Conservation (phyloP, 2,329 filamentous ascomycete species). For the Intubia oerlemansii region DNA sequence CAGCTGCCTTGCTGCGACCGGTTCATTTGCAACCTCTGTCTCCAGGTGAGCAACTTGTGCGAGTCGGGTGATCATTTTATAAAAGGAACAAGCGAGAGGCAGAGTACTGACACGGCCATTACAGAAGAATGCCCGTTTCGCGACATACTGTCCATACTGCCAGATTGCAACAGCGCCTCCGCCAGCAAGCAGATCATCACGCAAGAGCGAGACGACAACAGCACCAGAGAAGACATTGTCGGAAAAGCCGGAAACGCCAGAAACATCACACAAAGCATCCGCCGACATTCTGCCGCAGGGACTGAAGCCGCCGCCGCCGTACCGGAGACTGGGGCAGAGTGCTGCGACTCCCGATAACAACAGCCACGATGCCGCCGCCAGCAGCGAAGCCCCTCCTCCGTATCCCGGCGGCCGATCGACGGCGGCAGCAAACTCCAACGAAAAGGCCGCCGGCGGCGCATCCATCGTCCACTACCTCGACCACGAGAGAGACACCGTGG, state of each 20-base stretch:
- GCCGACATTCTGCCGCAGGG: conserved; percentile 30
- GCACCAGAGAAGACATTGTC: too few species aligned
- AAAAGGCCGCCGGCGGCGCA: conserved; percentile 19
- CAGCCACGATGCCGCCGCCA: not conserved
- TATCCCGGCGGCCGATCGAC: too few species aligned
- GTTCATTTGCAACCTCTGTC: conserved; percentile 50
- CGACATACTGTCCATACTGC: conserved; percentile 50
- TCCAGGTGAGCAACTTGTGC: too few species aligned
- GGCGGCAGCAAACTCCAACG: not conserved
- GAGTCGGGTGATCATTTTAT: too few species aligned
- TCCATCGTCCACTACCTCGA: conserved; percentile 59
- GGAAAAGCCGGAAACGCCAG: too few species aligned
- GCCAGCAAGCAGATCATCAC: too few species aligned
- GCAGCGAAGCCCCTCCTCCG: not conserved
- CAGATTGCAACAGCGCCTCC: conserved; percentile 38
- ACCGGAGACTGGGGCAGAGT: too few species aligned
- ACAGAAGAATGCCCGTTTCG: conserved; percentile 45
- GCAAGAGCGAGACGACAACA: too few species aligned
- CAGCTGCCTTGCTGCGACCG: conserved; percentile 47
- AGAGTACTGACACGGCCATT: conserved; percentile 11
- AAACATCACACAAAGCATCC: too few species aligned
- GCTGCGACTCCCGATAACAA: too few species aligned
- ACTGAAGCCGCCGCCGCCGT: conserved; percentile 46
- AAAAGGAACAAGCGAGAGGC: too few species aligned
- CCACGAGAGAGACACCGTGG: conserved; percentile 43